A percentile compares a stretch with the other conserved stretches of the same genome.
phyloP scores from a whole-genome alignment of 2,329 filamentous ascomycete species.

The Colletotrichum viniferum region DNA sequence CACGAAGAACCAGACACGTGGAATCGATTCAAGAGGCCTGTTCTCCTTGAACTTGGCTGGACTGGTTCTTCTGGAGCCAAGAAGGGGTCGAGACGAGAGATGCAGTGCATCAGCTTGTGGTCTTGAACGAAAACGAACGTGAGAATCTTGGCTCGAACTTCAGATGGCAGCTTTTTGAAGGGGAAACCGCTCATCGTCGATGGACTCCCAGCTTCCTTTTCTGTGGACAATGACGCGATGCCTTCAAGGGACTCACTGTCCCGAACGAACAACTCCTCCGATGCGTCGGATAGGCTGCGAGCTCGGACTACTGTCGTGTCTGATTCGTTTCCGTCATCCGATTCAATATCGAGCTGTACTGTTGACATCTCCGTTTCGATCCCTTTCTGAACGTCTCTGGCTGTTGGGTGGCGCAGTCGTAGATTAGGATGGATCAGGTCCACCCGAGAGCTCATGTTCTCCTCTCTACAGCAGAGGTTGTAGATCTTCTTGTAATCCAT shows the following conservation, averaged over 20 bases:
- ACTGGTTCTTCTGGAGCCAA: slow-evolving; percentile 22
- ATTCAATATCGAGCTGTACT: background rate
- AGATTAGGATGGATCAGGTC: slow-evolving; percentile 33
- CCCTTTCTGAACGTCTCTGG: background rate
- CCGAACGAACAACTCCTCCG: slow-evolving; percentile 2
- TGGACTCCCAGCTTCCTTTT: background rate
- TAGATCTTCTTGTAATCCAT: slow-evolving; percentile 25
- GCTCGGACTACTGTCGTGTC: background rate
- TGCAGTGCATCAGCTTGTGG: slow-evolving; percentile 40
- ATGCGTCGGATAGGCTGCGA: background rate
- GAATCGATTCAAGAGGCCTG: slow-evolving; percentile 40
- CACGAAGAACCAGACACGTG: slow-evolving; percentile 35
- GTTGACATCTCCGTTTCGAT: background rate
- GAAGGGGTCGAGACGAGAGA: slow-evolving; percentile 48
- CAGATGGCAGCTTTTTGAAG: slow-evolving; percentile 34
- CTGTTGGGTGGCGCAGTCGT: slow-evolving; percentile 13
- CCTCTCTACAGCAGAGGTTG: slow-evolving; percentile 33
- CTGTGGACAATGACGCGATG: background rate
- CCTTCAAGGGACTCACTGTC: background rate
- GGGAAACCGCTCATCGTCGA: slow-evolving; percentile 10
- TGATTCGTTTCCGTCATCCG: background rate
- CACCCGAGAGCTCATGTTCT: slow-evolving; percentile 31
- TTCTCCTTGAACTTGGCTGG: background rate
- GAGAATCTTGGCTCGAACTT: slow-evolving; percentile 40
- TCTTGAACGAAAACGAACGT: slow-evolving; percentile 37